Percentiles rank a stretch among this genome's conserved stretches.
Evolutionary conservation across 768 basidiomycete genomes (phyloP).

Genomic region (Lepiota subincarnata): DNA sequence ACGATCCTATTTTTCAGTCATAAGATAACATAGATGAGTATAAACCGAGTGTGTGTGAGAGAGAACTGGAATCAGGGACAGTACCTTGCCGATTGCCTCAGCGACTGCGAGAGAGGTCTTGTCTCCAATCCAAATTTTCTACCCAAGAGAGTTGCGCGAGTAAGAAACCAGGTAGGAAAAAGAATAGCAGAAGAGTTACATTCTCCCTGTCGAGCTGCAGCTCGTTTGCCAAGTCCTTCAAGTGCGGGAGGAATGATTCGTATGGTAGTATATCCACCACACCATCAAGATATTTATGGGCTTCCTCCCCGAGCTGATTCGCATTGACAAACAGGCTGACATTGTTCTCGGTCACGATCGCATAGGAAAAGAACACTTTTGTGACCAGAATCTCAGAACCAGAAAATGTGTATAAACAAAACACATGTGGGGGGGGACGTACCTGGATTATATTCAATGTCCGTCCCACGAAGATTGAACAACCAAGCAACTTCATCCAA

Average conservation of each 20-base stretch:
- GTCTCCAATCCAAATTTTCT: constrained; percentile 75
- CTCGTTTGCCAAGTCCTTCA: constrained; percentile 43
- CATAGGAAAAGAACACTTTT: constrained; percentile 91
- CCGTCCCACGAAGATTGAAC: constrained; percentile 87
- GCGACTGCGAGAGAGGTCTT: constrained; percentile 81
- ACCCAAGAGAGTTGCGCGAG: background rate
- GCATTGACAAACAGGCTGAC: constrained; percentile 69
- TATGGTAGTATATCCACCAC: constrained; percentile 71
- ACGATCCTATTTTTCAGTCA: constrained; percentile 21
- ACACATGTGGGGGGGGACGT: constrained; percentile 10
- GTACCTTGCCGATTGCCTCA: constrained; percentile 61
- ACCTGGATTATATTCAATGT: constrained; percentile 83
- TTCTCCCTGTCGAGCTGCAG: constrained; percentile 29
- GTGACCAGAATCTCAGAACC: constrained; percentile 1
- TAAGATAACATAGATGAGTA: too few relatives aligned
- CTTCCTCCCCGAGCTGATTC: constrained; percentile 41
- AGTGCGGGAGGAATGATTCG: constrained; percentile 56
- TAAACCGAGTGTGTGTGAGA: background rate
- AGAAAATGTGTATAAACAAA: background rate
- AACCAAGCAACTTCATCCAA: constrained; percentile 96
- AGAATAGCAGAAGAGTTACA: constrained; percentile 20
- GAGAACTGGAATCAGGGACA: background rate
- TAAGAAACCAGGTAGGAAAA: background rate
- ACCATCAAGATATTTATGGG: constrained; percentile 44
- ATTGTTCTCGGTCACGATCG: constrained; percentile 59